Evolutionary conservation across 2,329 filamentous ascomycete species (phyloP).

Genomic region (Xylariaceae sp.): DNA sequence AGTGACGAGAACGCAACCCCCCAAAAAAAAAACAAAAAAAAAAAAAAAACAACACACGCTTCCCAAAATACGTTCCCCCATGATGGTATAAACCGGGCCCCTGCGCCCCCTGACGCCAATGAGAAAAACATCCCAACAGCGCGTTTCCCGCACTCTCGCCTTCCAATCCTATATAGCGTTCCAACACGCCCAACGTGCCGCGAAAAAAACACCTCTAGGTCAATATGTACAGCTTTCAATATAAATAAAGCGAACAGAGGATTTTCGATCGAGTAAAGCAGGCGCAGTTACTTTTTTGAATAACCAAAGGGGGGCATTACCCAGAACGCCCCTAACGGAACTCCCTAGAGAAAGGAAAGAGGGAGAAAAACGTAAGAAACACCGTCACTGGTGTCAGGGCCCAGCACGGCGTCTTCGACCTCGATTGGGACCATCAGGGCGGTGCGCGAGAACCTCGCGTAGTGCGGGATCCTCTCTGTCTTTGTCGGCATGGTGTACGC

Average conservation of each 20-base stretch:
- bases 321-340: neutral
- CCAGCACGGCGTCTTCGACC: constrained; percentile 66
- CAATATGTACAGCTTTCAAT: constrained; percentile 14
- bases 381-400: constrained; percentile 23
- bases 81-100: constrained; percentile 19
- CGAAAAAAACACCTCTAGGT: neutral
- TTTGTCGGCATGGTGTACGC: constrained; percentile 85
- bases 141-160: no score
- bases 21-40: constrained; percentile 9
- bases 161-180: neutral
- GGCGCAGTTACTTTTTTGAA: neutral
- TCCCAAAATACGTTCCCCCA: constrained; percentile 4
- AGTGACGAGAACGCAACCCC: neutral
- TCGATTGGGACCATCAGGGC: constrained; percentile 76
- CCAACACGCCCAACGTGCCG: constrained; percentile 3
- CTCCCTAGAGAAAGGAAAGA: constrained; percentile 3
- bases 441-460: constrained; percentile 77
- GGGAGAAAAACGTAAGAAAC: constrained; percentile 3
- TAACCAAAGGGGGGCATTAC: neutral
- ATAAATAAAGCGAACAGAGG: constrained; percentile 11
- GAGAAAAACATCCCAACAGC: no score
- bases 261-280: neutral
- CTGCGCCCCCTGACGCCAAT: constrained; percentile 16
- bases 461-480: constrained; percentile 79
- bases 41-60: constrained; percentile 1